Base-by-base conservation (phyloP, 371 early-diverging fungal genomes). In the Circinella umbellata region DNA sequence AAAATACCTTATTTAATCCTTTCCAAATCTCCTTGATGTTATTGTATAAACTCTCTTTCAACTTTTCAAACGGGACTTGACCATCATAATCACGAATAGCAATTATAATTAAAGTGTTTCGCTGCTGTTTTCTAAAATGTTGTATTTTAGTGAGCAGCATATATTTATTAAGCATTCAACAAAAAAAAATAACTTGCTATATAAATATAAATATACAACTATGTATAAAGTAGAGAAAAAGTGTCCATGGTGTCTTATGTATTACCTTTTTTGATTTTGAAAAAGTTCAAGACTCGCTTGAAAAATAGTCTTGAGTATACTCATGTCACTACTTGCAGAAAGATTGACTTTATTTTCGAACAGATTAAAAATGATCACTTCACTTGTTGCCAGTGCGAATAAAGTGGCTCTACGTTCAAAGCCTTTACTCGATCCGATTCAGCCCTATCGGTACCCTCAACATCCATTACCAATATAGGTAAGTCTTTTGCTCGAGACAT, bases 261-360 rank as follows among this genome's bases (percentile, higher is more conserved):
- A 27, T 69, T 80, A 83, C 87, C 85, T 80, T 78, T 84, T 83
- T 78, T 88, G 84, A 69, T 84, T 86, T 69, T 96, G 96, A 81
- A 98, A 98, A 20, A 99, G 89, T 77, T 98, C 95, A 65, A 98
- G 79, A 75, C 98, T 96, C 66, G 98, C 99, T 72, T 99, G 99
- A 78, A 99, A 91, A 4, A 99, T 99, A 8, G 98, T 98, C 80
- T 96, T 97, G 54, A 99, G 86, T 62, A 99, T 83, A n/a, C 97
- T 97, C 96, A 99, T 95, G 78, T 98, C 98, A 37, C 99, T 99
- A 47, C 98, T 98, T 76, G 98, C 94, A 86, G 98, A 98, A 49
- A 99, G 87, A 49, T 98, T 99, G 15, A 99, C 98, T 83, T 92
- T 93, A 76, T 96, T 90, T 72, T 98, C 99, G 96, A 97, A 98